Percentiles rank a stretch among this genome's conserved stretches.
phyloP scores from a whole-genome alignment of 1,284 basidiomycete genomes.

The Cronartium quercuum region DNA sequence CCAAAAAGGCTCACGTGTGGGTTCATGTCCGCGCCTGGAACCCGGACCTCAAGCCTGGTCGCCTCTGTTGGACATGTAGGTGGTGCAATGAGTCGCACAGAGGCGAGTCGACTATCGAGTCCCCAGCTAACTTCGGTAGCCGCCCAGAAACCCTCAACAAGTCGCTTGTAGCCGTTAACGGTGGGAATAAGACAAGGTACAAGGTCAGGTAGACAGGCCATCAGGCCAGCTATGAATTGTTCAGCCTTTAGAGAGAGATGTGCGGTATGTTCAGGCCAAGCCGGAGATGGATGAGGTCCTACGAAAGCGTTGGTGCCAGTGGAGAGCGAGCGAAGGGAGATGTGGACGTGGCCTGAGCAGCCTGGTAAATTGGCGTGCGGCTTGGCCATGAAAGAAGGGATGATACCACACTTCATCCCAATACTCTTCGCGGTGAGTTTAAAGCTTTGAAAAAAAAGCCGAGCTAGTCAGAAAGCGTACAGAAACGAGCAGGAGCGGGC shows the following conservation, averaged over 20 bases:
- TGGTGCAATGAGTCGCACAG: conserved; percentile 27
- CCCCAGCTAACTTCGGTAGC: conserved; percentile 34
- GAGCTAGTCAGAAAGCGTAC: not conserved
- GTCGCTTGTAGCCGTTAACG: conserved; percentile 82
- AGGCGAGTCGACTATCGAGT: conserved; percentile 35
- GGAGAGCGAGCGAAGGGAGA: conserved; percentile 65
- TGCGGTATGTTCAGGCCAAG: conserved; percentile 59
- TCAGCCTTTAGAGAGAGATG: conserved; percentile 79
- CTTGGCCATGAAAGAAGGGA: conserved; percentile 97
- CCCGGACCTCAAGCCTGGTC: conserved; percentile 27
- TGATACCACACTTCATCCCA: conserved; percentile 77
- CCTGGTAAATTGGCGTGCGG: conserved; percentile 49
- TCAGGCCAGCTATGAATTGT: conserved; percentile 81
- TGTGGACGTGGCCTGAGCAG: conserved; percentile 72
- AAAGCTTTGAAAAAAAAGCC: conserved; percentile 53
- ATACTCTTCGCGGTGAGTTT: conserved; percentile 87
- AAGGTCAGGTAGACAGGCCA: conserved; percentile 77
- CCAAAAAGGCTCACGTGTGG: conserved; percentile 22
- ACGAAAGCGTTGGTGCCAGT: conserved; percentile 75
- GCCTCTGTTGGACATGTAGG: conserved; percentile 31
- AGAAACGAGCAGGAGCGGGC: not conserved
- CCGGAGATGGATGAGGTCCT: conserved; percentile 48
- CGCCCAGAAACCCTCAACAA: conserved; percentile 64
- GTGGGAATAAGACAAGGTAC: conserved; percentile 48
- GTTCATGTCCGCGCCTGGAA: conserved; percentile 38